These are phyloP conservation scores for Funneliformis caledonium DNA, from an alignment of 371 early-diverging fungal genomes.

Conservation along the genomic window DNA sequence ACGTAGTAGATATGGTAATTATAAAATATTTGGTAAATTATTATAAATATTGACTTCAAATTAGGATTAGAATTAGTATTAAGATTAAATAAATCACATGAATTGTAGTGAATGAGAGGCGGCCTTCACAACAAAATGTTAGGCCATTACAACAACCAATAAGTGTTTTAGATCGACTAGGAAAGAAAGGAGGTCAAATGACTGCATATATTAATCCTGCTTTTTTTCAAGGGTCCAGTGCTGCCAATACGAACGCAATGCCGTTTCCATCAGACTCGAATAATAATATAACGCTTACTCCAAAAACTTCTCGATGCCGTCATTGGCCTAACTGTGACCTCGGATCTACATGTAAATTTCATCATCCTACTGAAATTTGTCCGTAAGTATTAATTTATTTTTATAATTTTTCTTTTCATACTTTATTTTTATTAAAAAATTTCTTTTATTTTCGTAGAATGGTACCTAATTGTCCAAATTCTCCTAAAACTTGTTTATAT, in stretches of 20 bases:
- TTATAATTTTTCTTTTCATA: not conserved
- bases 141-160: constrained; percentile 3
- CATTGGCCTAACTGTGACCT: constrained; percentile 41
- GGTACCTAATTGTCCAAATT: constrained; percentile 39
- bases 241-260: constrained; percentile 10
- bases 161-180: constrained; percentile 38
- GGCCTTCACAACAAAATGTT: constrained; percentile 14
- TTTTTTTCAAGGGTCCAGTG: constrained; percentile 17
- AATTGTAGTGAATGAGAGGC: constrained; percentile 20
- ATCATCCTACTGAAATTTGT: constrained; percentile 40
- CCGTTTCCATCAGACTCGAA: not conserved
- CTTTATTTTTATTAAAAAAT: not conserved
- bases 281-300: constrained; percentile 1
- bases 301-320: constrained; percentile 32
- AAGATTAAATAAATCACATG: not conserved
- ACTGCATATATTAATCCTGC: constrained; percentile 41
- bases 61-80: constrained; percentile 3
- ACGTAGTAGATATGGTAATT: constrained; percentile 21
- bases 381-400: constrained; percentile 21
- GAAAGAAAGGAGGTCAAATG: constrained; percentile 36
- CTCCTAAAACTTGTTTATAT: constrained; percentile 32
- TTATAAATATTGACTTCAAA: not conserved
- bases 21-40: not conserved
- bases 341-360: constrained; percentile 30
- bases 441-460: not conserved